phyloP scores from a whole-genome alignment of 2,329 filamentous ascomycete species.

The Aspergillus pseudonomiae region DNA sequence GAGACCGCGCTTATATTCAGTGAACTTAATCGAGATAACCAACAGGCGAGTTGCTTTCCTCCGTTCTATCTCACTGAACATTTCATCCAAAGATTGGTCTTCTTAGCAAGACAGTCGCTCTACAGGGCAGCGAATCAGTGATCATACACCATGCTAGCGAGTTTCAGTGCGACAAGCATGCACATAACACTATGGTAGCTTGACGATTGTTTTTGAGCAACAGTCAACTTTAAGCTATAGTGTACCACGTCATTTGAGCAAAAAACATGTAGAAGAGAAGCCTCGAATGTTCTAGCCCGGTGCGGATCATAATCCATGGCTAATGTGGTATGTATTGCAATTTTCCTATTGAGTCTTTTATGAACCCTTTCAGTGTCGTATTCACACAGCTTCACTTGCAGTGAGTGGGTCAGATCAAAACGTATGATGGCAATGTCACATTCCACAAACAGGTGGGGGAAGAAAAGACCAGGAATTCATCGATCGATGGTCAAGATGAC shows the following conservation, averaged over 20 bases:
- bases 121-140: background rate
- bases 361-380: background rate
- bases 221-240: background rate
- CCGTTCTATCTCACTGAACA: slow-evolving; percentile 25
- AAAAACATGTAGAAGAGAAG: background rate
- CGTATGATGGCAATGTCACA: background rate
- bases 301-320: background rate
- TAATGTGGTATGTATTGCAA: background rate
- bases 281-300: background rate
- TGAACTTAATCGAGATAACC: slow-evolving; percentile 12
- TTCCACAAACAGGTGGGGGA: background rate
- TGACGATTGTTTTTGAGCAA: background rate
- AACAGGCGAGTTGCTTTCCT: slow-evolving; percentile 20
- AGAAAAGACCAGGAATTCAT: background rate
- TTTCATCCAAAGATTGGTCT: slow-evolving; percentile 23
- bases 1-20: slow-evolving; percentile 18
- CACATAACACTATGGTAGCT: background rate
- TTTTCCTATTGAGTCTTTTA: background rate
- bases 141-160: background rate
- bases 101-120: slow-evolving; percentile 27
- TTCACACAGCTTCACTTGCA: background rate
- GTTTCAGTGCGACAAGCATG: background rate
- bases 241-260: background rate
- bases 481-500: background rate
- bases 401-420: background rate